These are phyloP conservation scores for Trypanosomatidae sp. DNA, from an alignment of 208 protist genomes.

Conservation along the genomic window DNA sequence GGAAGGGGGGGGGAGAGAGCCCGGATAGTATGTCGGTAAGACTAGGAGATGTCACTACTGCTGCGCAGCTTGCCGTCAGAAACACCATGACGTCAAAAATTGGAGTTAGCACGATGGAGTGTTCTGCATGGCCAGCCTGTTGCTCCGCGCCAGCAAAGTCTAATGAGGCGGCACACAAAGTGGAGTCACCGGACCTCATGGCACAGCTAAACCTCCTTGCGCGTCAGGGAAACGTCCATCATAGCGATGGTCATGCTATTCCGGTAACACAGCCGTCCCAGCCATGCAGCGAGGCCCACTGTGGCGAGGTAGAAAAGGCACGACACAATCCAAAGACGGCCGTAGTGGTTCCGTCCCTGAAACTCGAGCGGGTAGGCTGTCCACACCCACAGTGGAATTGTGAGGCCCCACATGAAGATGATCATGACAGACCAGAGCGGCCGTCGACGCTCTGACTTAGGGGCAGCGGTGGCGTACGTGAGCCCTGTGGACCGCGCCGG, in stretches of 20 bases:
- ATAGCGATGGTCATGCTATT: slow-evolving; percentile 10
- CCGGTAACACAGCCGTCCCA: slow-evolving; percentile 52
- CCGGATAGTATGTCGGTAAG: neutral
- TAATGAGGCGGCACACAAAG: neutral
- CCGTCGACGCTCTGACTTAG: slow-evolving; percentile 10
- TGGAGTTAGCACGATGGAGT: neutral
- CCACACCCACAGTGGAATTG: slow-evolving; percentile 81
- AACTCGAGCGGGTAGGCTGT: slow-evolving; percentile 87
- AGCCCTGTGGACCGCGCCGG: slow-evolving; percentile 21
- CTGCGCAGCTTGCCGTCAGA: neutral
- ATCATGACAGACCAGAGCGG: slow-evolving; percentile 22
- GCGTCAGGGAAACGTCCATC: slow-evolving; percentile 12
- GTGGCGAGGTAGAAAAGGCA: slow-evolving; percentile 89
- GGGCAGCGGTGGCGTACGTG: neutral
- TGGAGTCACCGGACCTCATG: neutral
- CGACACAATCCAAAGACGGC: slow-evolving; percentile 73
- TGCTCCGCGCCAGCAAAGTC: neutral
- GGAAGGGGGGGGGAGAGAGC: neutral
- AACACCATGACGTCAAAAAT: neutral
- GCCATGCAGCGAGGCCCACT: slow-evolving; percentile 58
- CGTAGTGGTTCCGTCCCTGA: slow-evolving; percentile 75
- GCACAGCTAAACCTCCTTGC: slow-evolving; percentile 8
- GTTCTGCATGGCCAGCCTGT: neutral
- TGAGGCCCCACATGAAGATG: slow-evolving; percentile 55
- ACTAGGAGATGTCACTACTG: neutral